Conservation (phyloP, 148 eudicot species). For the Dianthus caryophyllus region DNA sequence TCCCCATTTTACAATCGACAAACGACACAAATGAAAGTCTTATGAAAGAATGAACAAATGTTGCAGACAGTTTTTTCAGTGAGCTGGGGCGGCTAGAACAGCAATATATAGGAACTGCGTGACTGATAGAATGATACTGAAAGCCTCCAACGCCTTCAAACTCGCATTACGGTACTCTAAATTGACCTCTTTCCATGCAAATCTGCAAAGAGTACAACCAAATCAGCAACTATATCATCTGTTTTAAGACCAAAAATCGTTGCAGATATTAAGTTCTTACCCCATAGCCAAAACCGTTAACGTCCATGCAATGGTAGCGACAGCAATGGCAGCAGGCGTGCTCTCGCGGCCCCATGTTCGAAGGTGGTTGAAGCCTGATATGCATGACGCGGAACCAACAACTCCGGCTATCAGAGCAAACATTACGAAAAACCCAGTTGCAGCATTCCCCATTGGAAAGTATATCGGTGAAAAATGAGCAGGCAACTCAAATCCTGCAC, state of each 20-base stretch:
- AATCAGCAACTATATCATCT: no score
- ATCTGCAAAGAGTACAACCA: constrained; percentile 33
- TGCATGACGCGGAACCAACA: constrained; percentile 62
- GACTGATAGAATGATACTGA: constrained; percentile 58
- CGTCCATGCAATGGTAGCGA: constrained; percentile 76
- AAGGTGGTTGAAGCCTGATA: constrained; percentile 55
- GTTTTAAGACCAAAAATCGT: background rate
- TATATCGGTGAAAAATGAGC: constrained; percentile 87
- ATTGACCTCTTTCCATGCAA: constrained; percentile 76
- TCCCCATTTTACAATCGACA: background rate
- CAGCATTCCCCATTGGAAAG: constrained; percentile 95
- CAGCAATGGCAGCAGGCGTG: constrained; percentile 45
- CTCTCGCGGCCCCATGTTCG: constrained; percentile 49
- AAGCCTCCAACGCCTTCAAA: constrained; percentile 79
- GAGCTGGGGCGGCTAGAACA: constrained; percentile 36
- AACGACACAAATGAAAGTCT: no score
- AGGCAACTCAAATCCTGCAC: constrained; percentile 61
- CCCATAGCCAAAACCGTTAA: constrained; percentile 88
- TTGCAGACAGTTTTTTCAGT: background rate
- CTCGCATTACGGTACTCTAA: constrained; percentile 51
- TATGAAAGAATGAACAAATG: constrained; percentile 14
- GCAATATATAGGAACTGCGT: constrained; percentile 60
- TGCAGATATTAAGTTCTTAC: constrained; percentile 24
- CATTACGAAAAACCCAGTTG: constrained; percentile 79
- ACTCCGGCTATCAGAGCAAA: constrained; percentile 81